A percentile compares a stretch with the other conserved stretches of the same genome.
phyloP scores from a whole-genome alignment of 352 stramenopile genomes.

The Nothophytophthora sp. region DNA sequence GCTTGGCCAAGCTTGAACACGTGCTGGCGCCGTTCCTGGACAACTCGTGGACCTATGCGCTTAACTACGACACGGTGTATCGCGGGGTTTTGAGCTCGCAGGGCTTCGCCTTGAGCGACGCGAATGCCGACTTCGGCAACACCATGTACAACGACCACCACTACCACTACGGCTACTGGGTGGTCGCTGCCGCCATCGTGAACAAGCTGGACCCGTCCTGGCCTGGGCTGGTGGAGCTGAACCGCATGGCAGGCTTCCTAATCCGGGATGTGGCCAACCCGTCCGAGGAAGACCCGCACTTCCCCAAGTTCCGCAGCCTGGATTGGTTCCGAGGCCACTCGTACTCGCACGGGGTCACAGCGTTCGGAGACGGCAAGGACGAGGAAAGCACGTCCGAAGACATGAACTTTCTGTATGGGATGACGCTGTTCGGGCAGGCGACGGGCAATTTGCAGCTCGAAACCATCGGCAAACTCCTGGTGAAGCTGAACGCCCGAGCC shows the following conservation, averaged over 20 bases:
- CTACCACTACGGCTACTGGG: conserved; percentile 54
- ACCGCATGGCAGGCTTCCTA: conserved; percentile 36
- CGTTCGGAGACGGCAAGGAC: conserved; percentile 44
- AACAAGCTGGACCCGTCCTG: conserved; percentile 47
- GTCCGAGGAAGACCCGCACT: conserved; percentile 36
- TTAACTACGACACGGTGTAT: conserved; percentile 53
- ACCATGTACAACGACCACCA: conserved; percentile 63
- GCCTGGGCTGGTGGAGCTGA: conserved; percentile 31
- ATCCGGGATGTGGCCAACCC: conserved; percentile 47
- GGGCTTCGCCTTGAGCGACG: conserved; percentile 37
- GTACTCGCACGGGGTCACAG: conserved; percentile 50
- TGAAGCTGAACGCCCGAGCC: conserved; percentile 45
- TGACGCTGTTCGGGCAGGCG: conserved; percentile 38
- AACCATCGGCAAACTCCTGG: conserved; percentile 45
- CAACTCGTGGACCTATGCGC: conserved; percentile 42
- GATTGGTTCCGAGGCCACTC: conserved; percentile 54
- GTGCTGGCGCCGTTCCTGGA: conserved; percentile 40
- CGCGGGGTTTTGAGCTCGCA: conserved; percentile 47
- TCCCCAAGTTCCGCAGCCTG: conserved; percentile 47
- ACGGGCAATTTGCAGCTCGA: conserved; percentile 32
- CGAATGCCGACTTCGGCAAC: conserved; percentile 55
- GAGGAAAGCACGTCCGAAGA: conserved; percentile 56
- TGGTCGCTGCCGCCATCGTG: conserved; percentile 36
- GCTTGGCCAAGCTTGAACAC: conserved; percentile 36
- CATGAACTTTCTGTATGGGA: conserved; percentile 49